These are phyloP conservation scores for Achaetomium macrosporum DNA, from an alignment of 2,329 filamentous ascomycete genomes.

Conservation along the genomic window DNA sequence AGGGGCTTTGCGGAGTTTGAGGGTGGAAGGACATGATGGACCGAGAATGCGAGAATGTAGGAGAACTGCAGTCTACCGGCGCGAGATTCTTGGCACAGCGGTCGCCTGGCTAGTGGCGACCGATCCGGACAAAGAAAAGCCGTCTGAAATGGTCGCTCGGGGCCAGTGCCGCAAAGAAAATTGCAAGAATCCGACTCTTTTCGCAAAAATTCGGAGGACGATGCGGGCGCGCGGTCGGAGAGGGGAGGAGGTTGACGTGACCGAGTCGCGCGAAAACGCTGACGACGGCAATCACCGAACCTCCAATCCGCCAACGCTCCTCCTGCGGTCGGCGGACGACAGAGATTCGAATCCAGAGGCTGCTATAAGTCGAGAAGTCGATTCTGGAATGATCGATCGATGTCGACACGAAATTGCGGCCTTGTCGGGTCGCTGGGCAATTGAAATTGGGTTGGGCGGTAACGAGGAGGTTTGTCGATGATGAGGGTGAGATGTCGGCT, in stretches of 20 bases:
- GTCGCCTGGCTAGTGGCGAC: constrained; percentile 17
- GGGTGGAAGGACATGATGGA: constrained; percentile 60
- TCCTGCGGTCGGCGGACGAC: constrained; percentile 19
- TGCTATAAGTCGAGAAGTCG: background rate
- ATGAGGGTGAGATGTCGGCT: constrained; percentile 16
- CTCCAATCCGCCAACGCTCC: constrained; percentile 23
- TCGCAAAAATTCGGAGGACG: constrained; percentile 3
- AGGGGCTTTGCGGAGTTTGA: constrained; percentile 62
- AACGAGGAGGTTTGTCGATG: constrained; percentile 20
- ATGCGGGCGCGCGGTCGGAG: constrained; percentile 15
- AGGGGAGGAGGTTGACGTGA: constrained; percentile 20
- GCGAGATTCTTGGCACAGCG: constrained; percentile 20
- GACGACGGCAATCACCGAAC: constrained; percentile 21
- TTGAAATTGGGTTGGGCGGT: constrained; percentile 18
- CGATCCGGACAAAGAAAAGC: constrained; percentile 19
- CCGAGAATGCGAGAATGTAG: constrained; percentile 10
- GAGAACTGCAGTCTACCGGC: constrained; percentile 28
- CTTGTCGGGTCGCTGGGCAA: constrained; percentile 23
- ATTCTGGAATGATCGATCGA: constrained; percentile 11
- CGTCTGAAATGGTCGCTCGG: constrained; percentile 1
- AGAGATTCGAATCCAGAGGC: constrained; percentile 12
- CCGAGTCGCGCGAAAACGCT: constrained; percentile 25
- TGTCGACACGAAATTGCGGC: constrained; percentile 18
- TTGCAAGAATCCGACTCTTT: too few species aligned
- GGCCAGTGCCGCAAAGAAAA: constrained; percentile 7